Conservation (phyloP, 306 rosid species). For the Citrullus mucosospermus region DNA sequence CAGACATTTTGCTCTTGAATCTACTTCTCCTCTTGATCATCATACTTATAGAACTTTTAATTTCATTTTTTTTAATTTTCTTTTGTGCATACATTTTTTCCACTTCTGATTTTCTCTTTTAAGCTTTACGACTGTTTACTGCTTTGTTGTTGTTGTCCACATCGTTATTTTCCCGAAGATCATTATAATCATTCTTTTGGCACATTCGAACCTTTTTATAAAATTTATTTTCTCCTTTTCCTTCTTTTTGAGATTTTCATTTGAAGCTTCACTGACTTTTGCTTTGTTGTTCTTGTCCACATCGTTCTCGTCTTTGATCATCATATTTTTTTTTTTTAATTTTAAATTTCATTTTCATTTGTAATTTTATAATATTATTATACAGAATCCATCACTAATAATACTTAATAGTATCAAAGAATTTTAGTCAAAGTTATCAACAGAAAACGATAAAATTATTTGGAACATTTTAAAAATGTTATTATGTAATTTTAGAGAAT, state of each 20-base stretch:
- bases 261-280: not conserved
- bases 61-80: not conserved
- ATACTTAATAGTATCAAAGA: not conserved
- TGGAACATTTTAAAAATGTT: not conserved
- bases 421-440: not conserved
- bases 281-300: not conserved
- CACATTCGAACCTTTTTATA: not conserved
- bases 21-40: not conserved
- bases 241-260: not conserved
- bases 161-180: not conserved
- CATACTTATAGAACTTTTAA: not conserved
- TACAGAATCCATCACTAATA: not conserved
- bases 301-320: not conserved
- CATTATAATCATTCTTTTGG: not conserved
- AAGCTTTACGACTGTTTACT: not conserved
- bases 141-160: not conserved
- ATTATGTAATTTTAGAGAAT: not conserved
- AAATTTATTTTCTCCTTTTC: not conserved
- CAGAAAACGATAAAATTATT: not conserved
- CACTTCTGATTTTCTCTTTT: not conserved
- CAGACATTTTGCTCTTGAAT: not conserved
- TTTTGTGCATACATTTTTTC: not conserved
- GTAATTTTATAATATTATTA: not conserved
- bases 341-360: not conserved
- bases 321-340: not conserved